Base-by-base conservation (phyloP, 1,284 basidiomycete genomes). In the Malassezia slooffiae region DNA sequence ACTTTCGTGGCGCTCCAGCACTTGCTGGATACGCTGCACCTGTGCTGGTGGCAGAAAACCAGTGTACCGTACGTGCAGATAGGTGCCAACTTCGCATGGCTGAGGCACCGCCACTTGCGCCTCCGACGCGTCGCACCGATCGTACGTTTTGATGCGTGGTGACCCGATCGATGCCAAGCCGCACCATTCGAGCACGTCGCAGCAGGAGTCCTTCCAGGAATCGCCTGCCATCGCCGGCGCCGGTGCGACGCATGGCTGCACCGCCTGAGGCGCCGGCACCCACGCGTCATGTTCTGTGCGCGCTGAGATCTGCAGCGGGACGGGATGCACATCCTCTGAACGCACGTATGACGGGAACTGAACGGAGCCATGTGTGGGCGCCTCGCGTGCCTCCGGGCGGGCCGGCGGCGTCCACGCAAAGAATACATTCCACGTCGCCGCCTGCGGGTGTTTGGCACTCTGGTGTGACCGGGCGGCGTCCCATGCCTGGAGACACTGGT, bases 401-500 rank as follows among this genome's bases (percentile, higher is more conserved):
- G 40, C 24, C 1, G 45, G 47, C 1, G 33, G 21, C 10, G 38
- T 19, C 15, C 41, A 36, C 8, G 32, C 33, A 19, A 33, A 32
- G 5, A 48, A 32, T 15, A 42, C 26, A 12, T 34, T 12, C 46
- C 46, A 48, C 3, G 29, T 34, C 5, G 41, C 26, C 16, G 7
- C 24, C 15, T 30, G 24, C 13, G 20, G 13, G 7, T 2, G 37
- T 26, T 26, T 7, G n/a, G n/a, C n/a, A n/a, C n/a, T n/a, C n/a
- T 8, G n/a, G 22, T 6, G 11, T 9, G 50, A 38, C 26, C 58
- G 45, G 4, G 44, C 32, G 17, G n/a, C 21, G 28, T 66, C 62
- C 62, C 62, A 66, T 6, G 46, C 45, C 12, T 43, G 38, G 0
- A 66, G 35, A 15, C 59, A 54, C 12, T 43, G 39, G 3, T 49